phyloP scores from a whole-genome alignment of 352 stramenopile genomes.

The Globisporangium canariense region DNA sequence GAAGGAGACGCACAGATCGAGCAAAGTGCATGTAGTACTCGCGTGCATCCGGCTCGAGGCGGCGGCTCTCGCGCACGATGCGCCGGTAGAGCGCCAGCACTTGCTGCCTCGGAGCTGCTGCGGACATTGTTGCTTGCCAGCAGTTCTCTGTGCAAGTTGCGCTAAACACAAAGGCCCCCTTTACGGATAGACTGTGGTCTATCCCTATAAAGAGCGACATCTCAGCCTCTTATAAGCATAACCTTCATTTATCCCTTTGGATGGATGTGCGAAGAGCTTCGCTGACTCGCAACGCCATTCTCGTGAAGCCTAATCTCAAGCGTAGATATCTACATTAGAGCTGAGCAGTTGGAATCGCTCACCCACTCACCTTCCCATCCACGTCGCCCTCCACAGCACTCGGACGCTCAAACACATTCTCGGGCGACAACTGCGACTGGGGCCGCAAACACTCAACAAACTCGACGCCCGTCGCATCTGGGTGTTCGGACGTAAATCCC shows the following conservation, averaged over 20 bases:
- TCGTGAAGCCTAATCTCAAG: too few species aligned
- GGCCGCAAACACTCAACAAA: conserved; percentile 61
- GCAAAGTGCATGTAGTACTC: conserved; percentile 48
- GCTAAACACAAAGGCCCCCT: too few species aligned
- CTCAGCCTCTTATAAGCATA: too few species aligned
- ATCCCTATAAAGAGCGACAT: too few species aligned
- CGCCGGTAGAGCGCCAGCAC: conserved; percentile 37
- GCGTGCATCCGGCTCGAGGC: conserved; percentile 33
- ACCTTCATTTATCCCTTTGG: too few species aligned
- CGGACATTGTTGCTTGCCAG: too few species aligned
- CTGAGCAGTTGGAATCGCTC: not conserved
- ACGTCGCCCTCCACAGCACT: not conserved
- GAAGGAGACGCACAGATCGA: conserved; percentile 24
- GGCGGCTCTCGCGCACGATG: conserved; percentile 39
- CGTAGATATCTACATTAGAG: too few species aligned
- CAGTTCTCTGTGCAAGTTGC: too few species aligned
- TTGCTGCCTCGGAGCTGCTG: not conserved
- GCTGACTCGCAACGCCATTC: too few species aligned
- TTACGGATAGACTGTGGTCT: too few species aligned
- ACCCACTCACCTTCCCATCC: not conserved
- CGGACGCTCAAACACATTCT: not conserved
- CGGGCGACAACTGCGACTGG: conserved; percentile 11
- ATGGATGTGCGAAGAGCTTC: too few species aligned
- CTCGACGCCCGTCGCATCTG: conserved; percentile 35
- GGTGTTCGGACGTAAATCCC: not conserved